Base-by-base conservation (phyloP, 441 rosid genomes). In the Metrosideros polymorpha region DNA sequence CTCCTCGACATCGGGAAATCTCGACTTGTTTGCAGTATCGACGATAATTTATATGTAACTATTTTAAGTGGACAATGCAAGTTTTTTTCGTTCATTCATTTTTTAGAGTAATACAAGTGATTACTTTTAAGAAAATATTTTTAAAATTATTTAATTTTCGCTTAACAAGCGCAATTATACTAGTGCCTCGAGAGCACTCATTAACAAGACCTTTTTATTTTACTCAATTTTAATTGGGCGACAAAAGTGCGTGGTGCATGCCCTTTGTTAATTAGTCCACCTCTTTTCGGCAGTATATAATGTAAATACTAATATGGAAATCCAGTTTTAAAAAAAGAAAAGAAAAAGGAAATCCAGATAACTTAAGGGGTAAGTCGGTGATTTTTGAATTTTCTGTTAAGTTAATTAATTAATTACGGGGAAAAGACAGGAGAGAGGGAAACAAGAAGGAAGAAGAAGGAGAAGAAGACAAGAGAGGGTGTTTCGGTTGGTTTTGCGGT, bases 151-250 rank as follows among this genome's bases (percentile, higher is more conserved):
- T 32, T 0, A 2, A 30, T 63, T 32, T 63, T 32, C 1, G 0
- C 2, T 10, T 32, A 63, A 32, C 0, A 32, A 63, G 18, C 4
- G 4, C 12, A 7, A 4, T 61, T 32, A 17, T 17, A 4, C 32
- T 17, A 15, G 0, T 29, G 2, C 8, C 35, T 29, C 15, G 12
- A 61, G 9, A 15, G 4, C 22, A 15, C 19, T 29, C 0, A 25
- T 17, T 32, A 17, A 30, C 2, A 0, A 18, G 0, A 61, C 4
- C 0, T 7, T 63, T 4, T 32, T 32, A 32, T 63, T 32, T 63
- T 32, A 30, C 19, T 3, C 22, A 32, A 63, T 17, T 63, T 4
- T 32, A 17, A 32, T 17, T 18, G 12, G 42, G 39, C 22, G 76
- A 6, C 6, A 18, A 63, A 63, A 63, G 25, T 30, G 32, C 2